Evolutionary conservation across 1,284 basidiomycete species (phyloP).

Genomic region (Microstroma glucosiphilum): DNA sequence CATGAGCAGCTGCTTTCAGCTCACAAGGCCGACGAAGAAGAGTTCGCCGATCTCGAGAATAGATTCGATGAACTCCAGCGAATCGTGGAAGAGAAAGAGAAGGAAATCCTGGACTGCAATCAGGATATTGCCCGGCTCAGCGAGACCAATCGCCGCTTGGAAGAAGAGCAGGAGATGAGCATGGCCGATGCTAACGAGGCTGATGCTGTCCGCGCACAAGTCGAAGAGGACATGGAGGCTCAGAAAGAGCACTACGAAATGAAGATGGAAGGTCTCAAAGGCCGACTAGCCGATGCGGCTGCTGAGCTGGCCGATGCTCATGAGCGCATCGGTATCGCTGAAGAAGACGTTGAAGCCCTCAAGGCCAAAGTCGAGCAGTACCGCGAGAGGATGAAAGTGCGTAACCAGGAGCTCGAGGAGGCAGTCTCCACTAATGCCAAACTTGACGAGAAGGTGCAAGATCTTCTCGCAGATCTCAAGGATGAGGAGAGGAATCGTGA

Average conservation of each 20-base stretch:
- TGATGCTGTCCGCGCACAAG: conserved; percentile 21
- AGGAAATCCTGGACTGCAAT: conserved; percentile 2
- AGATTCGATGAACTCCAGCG: neutral
- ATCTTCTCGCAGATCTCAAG: conserved; percentile 51
- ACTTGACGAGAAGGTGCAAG: conserved; percentile 41
- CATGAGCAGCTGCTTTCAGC: conserved; percentile 24
- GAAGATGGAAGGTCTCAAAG: conserved; percentile 5
- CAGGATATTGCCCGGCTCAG: neutral
- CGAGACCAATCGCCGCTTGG: neutral
- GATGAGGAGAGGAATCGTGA: conserved; percentile 52
- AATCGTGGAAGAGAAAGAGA: conserved; percentile 4
- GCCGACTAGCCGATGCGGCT: conserved; percentile 20
- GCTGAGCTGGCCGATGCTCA: conserved; percentile 22
- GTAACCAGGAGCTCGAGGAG: conserved; percentile 26
- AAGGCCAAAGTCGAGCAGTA: neutral
- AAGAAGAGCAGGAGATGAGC: conserved; percentile 5
- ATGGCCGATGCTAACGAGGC: conserved; percentile 5
- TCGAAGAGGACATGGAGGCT: conserved; percentile 8
- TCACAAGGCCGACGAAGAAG: conserved; percentile 44
- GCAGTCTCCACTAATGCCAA: conserved; percentile 33
- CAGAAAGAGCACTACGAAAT: conserved; percentile 4
- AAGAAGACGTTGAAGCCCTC: neutral
- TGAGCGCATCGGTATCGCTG: conserved; percentile 12
- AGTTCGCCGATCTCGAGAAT: conserved; percentile 26
- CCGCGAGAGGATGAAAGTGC: conserved; percentile 16